phyloP scores from a whole-genome alignment of 2,329 filamentous ascomycete genomes.

The Metarhizium sp. region DNA sequence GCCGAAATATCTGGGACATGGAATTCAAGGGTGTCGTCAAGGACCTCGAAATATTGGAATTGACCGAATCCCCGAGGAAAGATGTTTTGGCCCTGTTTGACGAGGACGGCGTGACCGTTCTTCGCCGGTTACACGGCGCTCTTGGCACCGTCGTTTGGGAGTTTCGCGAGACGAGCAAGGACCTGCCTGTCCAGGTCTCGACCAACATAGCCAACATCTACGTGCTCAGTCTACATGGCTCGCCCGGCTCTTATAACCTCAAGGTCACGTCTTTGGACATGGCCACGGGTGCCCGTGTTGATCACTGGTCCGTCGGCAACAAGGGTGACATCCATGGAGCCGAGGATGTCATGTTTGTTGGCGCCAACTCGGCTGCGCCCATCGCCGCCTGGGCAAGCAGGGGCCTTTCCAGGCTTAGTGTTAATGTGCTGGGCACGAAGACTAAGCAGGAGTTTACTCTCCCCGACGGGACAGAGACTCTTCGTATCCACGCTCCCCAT shows the following conservation, averaged over 20 bases:
- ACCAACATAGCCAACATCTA: slow-evolving; percentile 62
- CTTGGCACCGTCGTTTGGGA: slow-evolving; percentile 74
- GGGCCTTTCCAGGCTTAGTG: slow-evolving; percentile 49
- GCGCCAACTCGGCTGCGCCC: slow-evolving; percentile 64
- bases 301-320: slow-evolving; percentile 62
- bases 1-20: slow-evolving; percentile 67
- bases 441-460: slow-evolving; percentile 45
- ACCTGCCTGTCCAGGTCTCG: slow-evolving; percentile 67
- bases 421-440: slow-evolving; percentile 61
- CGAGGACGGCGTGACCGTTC: slow-evolving; percentile 44
- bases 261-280: slow-evolving; percentile 68
- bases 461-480: slow-evolving; percentile 33
- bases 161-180: slow-evolving; percentile 56
- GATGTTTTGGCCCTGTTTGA: slow-evolving; percentile 64
- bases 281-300: slow-evolving; percentile 59
- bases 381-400: slow-evolving; percentile 68
- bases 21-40: slow-evolving; percentile 48
- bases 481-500: slow-evolving; percentile 67
- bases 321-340: slow-evolving; percentile 61
- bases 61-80: slow-evolving; percentile 53
- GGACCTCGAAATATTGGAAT: slow-evolving; percentile 70
- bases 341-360: slow-evolving; percentile 63
- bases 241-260: slow-evolving; percentile 62
- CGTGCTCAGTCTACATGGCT: slow-evolving; percentile 65
- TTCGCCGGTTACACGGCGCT: slow-evolving; percentile 64